phyloP scores from a whole-genome alignment of 331 rosid species.

The Quercus phellos region DNA sequence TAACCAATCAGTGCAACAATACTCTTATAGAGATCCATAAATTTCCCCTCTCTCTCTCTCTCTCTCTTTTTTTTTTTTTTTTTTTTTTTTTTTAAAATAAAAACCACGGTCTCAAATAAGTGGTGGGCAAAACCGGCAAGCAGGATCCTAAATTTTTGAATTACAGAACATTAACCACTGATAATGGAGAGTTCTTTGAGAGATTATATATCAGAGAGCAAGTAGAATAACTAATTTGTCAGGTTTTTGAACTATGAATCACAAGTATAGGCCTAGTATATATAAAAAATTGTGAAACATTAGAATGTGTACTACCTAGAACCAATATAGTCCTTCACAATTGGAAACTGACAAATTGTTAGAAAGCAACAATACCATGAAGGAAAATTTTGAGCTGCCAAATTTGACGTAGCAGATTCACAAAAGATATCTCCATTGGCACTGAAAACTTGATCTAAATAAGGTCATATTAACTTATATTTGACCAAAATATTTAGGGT shows the following conservation, averaged over 20 bases:
- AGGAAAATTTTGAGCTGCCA: background rate
- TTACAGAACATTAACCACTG: background rate
- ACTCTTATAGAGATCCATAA: background rate
- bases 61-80: too few relatives aligned
- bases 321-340: conserved; percentile 40
- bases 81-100: too few relatives aligned
- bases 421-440: too few relatives aligned
- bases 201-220: background rate
- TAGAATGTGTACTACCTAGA: background rate
- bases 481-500: too few relatives aligned
- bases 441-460: too few relatives aligned
- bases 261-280: background rate
- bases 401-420: too few relatives aligned
- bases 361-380: background rate
- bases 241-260: background rate
- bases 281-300: background rate
- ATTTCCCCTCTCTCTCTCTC: background rate
- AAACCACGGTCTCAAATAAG: background rate
- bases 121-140: background rate
- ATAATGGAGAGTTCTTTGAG: background rate
- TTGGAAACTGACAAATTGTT: conserved; percentile 16
- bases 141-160: background rate
- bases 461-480: too few relatives aligned
- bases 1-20: background rate
- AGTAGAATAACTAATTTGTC: background rate